phyloP scores from a whole-genome alignment of 2,329 filamentous ascomycete genomes.

The Madurella fahalii region DNA sequence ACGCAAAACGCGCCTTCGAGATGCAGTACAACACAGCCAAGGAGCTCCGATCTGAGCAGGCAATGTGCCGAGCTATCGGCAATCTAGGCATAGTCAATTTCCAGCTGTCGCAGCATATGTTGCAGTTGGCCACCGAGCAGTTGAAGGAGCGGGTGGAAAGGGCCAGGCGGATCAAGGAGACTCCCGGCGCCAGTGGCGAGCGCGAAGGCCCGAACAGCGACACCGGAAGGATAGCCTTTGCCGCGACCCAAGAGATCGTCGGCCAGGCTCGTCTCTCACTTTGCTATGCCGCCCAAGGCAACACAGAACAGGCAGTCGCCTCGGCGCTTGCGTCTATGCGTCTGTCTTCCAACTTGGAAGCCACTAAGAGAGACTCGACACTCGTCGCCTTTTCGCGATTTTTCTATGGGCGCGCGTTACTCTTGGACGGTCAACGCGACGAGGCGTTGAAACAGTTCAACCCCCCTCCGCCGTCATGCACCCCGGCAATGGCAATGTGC shows the following conservation, averaged over 20 bases:
- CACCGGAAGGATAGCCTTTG: too few relatives aligned
- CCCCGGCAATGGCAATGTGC: constrained; percentile 35
- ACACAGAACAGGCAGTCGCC: constrained; percentile 24
- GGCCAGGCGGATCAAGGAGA: constrained; percentile 9
- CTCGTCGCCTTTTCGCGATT: constrained; percentile 31
- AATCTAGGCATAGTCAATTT: constrained; percentile 37
- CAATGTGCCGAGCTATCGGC: constrained; percentile 33
- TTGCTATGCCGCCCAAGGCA: constrained; percentile 27
- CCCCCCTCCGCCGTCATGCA: constrained; percentile 23
- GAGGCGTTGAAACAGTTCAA: constrained; percentile 32
- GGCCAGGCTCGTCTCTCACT: constrained; percentile 33
- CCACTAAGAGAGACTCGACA: constrained; percentile 24
- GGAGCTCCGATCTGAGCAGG: constrained; percentile 20
- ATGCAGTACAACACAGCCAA: constrained; percentile 31
- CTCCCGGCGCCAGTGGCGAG: not conserved
- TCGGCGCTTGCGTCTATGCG: constrained; percentile 18
- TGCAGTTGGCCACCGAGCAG: constrained; percentile 29
- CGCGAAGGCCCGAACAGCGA: too few relatives aligned
- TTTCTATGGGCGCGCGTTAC: constrained; percentile 32
- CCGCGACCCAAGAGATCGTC: constrained; percentile 26
- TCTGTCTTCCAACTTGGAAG: constrained; percentile 14
- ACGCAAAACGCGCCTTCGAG: constrained; percentile 28
- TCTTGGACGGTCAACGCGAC: constrained; percentile 21
- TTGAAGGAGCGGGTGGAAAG: constrained; percentile 26
- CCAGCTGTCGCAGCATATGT: constrained; percentile 29